Conservation (phyloP, 805 yeast species). For the Myxozyma kluyveri region DNA sequence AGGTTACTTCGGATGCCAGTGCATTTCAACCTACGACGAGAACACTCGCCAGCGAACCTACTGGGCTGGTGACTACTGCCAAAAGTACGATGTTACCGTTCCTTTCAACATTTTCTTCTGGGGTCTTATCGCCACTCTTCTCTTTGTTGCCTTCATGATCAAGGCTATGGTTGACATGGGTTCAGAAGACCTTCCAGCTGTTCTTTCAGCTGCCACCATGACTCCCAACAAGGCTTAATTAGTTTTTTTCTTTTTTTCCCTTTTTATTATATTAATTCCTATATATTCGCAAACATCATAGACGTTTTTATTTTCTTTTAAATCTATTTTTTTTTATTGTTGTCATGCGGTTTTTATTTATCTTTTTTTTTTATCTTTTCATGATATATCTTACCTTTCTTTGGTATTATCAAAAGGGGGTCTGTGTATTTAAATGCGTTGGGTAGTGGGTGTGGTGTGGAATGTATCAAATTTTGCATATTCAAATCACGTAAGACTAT, state of each 20-base stretch:
- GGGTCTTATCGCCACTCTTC: constrained; percentile 39
- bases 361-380: not conserved
- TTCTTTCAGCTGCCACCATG: constrained; percentile 54
- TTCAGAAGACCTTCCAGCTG: constrained; percentile 59
- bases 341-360: not conserved
- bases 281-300: not conserved
- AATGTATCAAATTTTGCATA: not conserved
- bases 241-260: not conserved
- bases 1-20: constrained; percentile 38
- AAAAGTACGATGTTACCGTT: constrained; percentile 63
- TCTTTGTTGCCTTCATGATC: constrained; percentile 49
- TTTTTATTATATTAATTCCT: not conserved
- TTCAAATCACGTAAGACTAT: too few relatives aligned
- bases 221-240: constrained; percentile 26
- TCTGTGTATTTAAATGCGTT: too few relatives aligned
- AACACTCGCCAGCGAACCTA: constrained; percentile 36
- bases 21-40: constrained; percentile 36
- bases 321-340: not conserved
- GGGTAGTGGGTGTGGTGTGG: not conserved
- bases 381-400: not conserved
- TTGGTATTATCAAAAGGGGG: too few relatives aligned
- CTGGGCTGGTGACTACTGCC: constrained; percentile 53
- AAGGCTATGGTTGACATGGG: constrained; percentile 52
- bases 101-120: constrained; percentile 69
- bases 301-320: not conserved